Base-by-base conservation (phyloP, 192 early-diverging fungal genomes). In the Chytriomyces confervae region DNA sequence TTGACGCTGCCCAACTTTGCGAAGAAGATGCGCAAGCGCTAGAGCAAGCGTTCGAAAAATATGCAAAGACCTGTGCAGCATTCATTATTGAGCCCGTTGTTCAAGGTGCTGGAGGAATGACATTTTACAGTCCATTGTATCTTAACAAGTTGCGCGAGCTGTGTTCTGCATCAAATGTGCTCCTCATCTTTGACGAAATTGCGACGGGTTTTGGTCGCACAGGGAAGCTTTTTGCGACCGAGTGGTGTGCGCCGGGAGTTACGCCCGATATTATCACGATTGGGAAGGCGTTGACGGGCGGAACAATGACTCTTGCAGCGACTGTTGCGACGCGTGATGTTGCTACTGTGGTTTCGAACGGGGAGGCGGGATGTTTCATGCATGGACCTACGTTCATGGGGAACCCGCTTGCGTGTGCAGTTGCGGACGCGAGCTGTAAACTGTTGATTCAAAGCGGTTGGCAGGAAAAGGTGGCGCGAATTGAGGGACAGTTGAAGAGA, bases 321-420 rank as follows among this genome's bases (percentile, higher is more conserved):
- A 94, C 93, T 0, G 65, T 94, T 44, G 87, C 92, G 0, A 85
- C 86, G 0, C 81, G 86, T 24, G 80, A 87, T 20, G 86, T 95
- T 27, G 94, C 89, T 79, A 83, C 90, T n/a, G 82, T 78, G 50
- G 94, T 95, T 75, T 74, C 84, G 62, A 89, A 86, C 16, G 78
- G 89, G 16, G 93, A 92, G 73, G 77, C 90, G 1, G 91, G 94
- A 44, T 90, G 91, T 36, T 77, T 95, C 23, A 77, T 95, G 10
- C 94, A 95, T 72, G 94, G 94, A 2, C 94, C 94, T 78, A 91
- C 89, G 11, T 95, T 93, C 77, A 94, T 93, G 36, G 94, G 91
- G 13, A 91, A 94, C 72, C 93, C 94, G 5, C 88, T 94, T 73
- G 94, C 92, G 10, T 94, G 93, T 75, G 82, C 83, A 4, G 93